These are phyloP conservation scores for Phaeosphaeriaceae sp. DNA, from an alignment of 2,329 filamentous ascomycete species.

Conservation along the genomic window DNA sequence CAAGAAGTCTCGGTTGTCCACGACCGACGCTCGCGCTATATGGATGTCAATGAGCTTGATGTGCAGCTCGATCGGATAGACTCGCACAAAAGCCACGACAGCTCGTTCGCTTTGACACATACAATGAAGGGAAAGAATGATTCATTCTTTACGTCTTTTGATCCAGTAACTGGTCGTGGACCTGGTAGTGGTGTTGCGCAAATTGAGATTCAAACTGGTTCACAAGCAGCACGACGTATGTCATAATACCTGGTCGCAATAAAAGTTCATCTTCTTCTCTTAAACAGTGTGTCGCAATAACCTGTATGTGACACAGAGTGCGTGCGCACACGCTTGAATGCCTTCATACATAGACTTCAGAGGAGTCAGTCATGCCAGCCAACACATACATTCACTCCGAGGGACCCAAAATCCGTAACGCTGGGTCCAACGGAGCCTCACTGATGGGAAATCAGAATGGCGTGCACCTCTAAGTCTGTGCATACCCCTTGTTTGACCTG, in stretches of 20 bases:
- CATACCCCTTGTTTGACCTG: not conserved
- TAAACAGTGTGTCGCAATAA: not conserved
- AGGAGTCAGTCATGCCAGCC: too few species aligned
- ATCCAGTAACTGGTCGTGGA: slow-evolving; percentile 10
- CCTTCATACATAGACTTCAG: too few species aligned
- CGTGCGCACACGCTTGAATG: too few species aligned
- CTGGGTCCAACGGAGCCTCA: too few species aligned
- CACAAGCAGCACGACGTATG: slow-evolving; percentile 1
- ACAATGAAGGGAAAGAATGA: not conserved
- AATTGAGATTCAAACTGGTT: slow-evolving; percentile 11
- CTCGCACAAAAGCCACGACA: not conserved
- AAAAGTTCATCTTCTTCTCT: not conserved
- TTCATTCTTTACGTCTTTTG: slow-evolving; percentile 18
- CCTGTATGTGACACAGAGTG: too few species aligned
- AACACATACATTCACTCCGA: too few species aligned
- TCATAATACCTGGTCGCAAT: not conserved
- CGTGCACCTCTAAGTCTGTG: not conserved
- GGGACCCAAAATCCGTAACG: too few species aligned
- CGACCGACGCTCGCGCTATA: slow-evolving; percentile 19
- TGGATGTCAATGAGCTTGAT: slow-evolving; percentile 16
- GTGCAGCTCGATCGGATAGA: not conserved
- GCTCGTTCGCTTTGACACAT: not conserved
- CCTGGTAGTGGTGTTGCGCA: slow-evolving; percentile 5
- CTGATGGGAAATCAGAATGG: too few species aligned
- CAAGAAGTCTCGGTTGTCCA: slow-evolving; percentile 42